Evolutionary conservation across 1,284 basidiomycete genomes (phyloP), one percentile per base, ranked within the genome.

Genomic region (Rhodotorula sp.): DNA sequence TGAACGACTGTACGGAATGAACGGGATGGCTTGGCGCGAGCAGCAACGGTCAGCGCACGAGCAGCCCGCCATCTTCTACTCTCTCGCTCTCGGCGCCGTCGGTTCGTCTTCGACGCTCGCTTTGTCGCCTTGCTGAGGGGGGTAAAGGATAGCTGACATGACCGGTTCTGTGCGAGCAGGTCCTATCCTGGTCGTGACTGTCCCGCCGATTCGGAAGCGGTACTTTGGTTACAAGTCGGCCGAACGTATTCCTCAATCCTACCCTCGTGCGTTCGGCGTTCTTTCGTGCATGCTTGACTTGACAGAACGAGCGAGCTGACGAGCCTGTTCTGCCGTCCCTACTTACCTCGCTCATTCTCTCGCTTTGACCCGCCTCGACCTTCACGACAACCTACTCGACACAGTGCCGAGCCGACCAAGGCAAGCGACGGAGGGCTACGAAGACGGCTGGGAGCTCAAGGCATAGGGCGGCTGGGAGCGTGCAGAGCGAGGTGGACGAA

Each of bases 11-110:
- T 13, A 7, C 57, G 19, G 13, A 1, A 10, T 47, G 17, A 9
- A 0, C 11, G 11, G 5, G 5, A 32, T 36, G 20, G 19, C 54
- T 55, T 20, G 53, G 30, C 24, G 32, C 17, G 6, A 48, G 27
- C 74, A 88, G 86, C 87, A 87, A 85, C 87, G 89, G 71, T 86
- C 89, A 78, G 92, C 93, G 48, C 94, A 97, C 83, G 93, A 96
- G 82, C 88, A 88, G 77, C 93, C 94, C 48, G 90, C 92, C 78
- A 87, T 96, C 80, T 94, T 95, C 84, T 96, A 88, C 83, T 91
- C 92, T 11, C 84, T 89, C 79, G 81, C 88, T 62, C 82, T 96
- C 70, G 94, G 93, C 55, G 78, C 75, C 17, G 72, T 79, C 51
- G 81, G 80, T 77, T 49, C 57, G 79, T 64, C 29, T 20, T 13